These are phyloP conservation scores for Pulveroboletus sp. DNA, from an alignment of 768 basidiomycete species.

Conservation along the genomic window DNA sequence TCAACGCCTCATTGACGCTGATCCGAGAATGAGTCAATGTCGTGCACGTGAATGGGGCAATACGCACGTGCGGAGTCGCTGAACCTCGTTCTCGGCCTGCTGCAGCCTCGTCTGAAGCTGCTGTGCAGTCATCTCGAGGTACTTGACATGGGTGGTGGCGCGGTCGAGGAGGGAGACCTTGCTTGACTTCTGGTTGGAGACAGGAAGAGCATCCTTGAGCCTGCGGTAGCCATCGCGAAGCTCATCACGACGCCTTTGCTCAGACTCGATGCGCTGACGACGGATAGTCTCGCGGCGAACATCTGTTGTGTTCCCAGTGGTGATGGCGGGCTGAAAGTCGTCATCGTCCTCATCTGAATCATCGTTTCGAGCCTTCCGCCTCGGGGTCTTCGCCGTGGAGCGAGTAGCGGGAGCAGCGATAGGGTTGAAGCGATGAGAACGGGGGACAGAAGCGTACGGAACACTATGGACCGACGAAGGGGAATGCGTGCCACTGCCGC, in stretches of 20 bases:
- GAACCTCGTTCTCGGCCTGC: constrained; percentile 74
- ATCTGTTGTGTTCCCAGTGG: constrained; percentile 47
- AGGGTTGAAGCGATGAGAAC: constrained; percentile 78
- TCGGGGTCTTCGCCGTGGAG: constrained; percentile 48
- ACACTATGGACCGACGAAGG: constrained; percentile 44
- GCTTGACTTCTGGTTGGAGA: constrained; percentile 89
- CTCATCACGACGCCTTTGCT: constrained; percentile 88
- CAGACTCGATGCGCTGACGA: constrained; percentile 89
- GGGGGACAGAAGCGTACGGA: constrained; percentile 59
- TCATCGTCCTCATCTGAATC: constrained; percentile 72
- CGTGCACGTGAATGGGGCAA: neutral
- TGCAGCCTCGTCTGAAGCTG: constrained; percentile 74
- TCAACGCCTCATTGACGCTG: constrained; percentile 83
- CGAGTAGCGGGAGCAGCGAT: constrained; percentile 49
- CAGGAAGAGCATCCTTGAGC: constrained; percentile 85
- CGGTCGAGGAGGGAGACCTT: constrained; percentile 89
- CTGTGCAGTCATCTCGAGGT: constrained; percentile 75
- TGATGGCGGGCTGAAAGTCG: constrained; percentile 57
- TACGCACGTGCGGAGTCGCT: constrained; percentile 62
- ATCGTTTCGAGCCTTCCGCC: constrained; percentile 50
- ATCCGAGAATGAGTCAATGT: neutral
- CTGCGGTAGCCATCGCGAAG: constrained; percentile 88
- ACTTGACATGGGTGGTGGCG: constrained; percentile 81
- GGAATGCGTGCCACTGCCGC: constrained; percentile 60
- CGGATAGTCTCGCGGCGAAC: constrained; percentile 86